Conservation (phyloP, 768 basidiomycete species). For the Rubroboletus satanas region DNA sequence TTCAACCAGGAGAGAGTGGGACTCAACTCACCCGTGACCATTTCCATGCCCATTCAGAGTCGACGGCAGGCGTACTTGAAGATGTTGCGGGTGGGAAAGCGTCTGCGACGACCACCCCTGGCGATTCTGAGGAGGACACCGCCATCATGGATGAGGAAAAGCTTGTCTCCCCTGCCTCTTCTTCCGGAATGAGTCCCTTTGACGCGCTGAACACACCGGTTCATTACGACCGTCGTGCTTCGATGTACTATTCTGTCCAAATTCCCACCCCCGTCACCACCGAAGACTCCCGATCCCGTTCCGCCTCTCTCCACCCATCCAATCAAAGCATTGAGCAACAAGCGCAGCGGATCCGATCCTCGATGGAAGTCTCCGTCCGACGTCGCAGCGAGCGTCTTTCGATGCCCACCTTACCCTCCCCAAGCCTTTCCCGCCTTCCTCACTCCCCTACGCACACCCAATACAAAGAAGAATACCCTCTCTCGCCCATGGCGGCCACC, state of each 20-base stretch:
- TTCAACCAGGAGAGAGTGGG: slow-evolving; percentile 3
- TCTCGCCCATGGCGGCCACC: slow-evolving; percentile 19
- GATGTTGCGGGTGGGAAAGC: slow-evolving; percentile 9
- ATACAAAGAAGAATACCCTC: slow-evolving; percentile 30
- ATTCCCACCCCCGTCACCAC: neutral
- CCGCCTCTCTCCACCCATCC: slow-evolving; percentile 9
- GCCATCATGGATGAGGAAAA: slow-evolving; percentile 23
- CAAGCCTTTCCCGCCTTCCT: slow-evolving; percentile 12
- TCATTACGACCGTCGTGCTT: slow-evolving; percentile 17
- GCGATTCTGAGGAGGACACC: slow-evolving; percentile 22
- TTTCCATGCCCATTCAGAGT: slow-evolving; percentile 24
- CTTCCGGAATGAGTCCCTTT: slow-evolving; percentile 13
- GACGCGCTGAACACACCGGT: slow-evolving; percentile 20
- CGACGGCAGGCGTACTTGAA: slow-evolving; percentile 16
- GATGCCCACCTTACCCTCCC: slow-evolving; percentile 24
- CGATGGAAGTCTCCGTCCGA: slow-evolving; percentile 27
- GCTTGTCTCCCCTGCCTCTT: slow-evolving; percentile 12
- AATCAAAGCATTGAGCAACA: slow-evolving; percentile 27
- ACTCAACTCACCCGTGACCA: neutral
- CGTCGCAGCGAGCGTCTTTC: slow-evolving; percentile 29
- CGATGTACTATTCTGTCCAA: slow-evolving; percentile 19
- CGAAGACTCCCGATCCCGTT: slow-evolving; percentile 9
- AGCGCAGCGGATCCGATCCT: slow-evolving; percentile 30
- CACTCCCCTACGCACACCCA: slow-evolving; percentile 16
- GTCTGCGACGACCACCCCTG: slow-evolving; percentile 17